Evolutionary conservation across 108 stramenopile species (phyloP), one percentile per base, ranked within the genome.

Genomic region (Epithemia pelagica): DNA sequence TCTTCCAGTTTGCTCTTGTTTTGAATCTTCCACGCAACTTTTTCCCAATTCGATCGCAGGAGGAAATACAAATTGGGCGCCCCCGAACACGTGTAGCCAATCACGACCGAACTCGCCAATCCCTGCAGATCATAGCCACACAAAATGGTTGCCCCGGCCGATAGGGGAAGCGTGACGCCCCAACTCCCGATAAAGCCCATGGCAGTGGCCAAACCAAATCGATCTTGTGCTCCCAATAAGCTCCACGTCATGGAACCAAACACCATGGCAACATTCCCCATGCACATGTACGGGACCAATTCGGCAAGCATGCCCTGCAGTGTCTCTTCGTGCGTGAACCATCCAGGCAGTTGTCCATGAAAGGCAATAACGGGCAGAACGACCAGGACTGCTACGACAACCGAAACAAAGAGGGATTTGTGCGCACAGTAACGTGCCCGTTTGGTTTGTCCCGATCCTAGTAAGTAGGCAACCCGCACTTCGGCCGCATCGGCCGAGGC

Each of bases 241-340:
- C 74, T 71, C 80, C 80, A 78, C 2, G 70, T 28, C 62, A 78
- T 67, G 2, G 66, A 58, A 27, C 72, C 72, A 8, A 73, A 32
- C 7, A 65, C 54, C 54, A 73, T 51, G 24, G 80, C 65, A 30
- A 81, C 28, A 61, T 81, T 78, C 56, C 83, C 83, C 30, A 81
- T 59, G 2, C 75, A 80, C 27, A 81, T 59, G 51, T 85, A 57
- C 26, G 88, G 88, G 21, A 89, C 69, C 27, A 82, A 54, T n/a
- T 80, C 79, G 37, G 64, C 58, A 37, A 89, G 30, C 76, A 89
- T 73, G 5, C 51, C 51, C 66, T 89, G 84, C 31, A 89, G 66
- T 18, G 84, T 86, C 23, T 61, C 22, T 61, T 85, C 84, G 21
- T 64, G 61, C 0, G 88, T 85, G 37, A 89, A 52, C 73, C 70